Percentiles rank a stretch among this genome's conserved stretches.
These are phyloP conservation scores for Suhomyces wounanorum DNA, from an alignment of 1,139 yeast species.

Conservation along the genomic window DNA sequence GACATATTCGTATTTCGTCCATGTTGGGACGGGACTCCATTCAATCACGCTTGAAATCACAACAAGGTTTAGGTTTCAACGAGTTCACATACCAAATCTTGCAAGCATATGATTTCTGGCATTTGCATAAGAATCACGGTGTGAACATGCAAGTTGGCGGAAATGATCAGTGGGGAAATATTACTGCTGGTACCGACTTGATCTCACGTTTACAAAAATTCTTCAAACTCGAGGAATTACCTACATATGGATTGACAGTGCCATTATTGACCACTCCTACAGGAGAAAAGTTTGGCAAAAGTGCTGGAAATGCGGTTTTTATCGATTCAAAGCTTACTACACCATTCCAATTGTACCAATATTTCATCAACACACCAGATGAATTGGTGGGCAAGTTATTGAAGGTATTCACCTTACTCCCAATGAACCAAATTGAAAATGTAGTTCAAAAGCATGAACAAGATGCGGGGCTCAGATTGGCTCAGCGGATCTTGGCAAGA, in stretches of 20 bases:
- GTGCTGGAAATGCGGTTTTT: slow-evolving; percentile 96
- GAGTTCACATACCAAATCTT: slow-evolving; percentile 91
- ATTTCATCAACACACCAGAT: slow-evolving; percentile 79
- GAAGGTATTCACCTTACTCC: slow-evolving; percentile 77
- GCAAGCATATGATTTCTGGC: slow-evolving; percentile 94
- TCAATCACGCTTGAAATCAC: slow-evolving; percentile 66
- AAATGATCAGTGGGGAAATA: slow-evolving; percentile 98
- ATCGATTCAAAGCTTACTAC: slow-evolving; percentile 72
- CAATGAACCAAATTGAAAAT: slow-evolving; percentile 56
- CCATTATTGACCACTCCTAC: slow-evolving; percentile 86
- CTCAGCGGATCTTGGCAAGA: slow-evolving; percentile 75
- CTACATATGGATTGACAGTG: slow-evolving; percentile 77
- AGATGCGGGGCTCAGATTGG: slow-evolving; percentile 66
- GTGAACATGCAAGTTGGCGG: slow-evolving; percentile 92
- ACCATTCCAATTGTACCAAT: slow-evolving; percentile 84
- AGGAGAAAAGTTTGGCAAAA: slow-evolving; percentile 95
- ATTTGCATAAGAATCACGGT: slow-evolving; percentile 58
- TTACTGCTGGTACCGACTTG: slow-evolving; percentile 92
- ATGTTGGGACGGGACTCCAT: slow-evolving; percentile 92
- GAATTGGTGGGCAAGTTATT: slow-evolving; percentile 69
- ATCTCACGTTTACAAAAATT: slow-evolving; percentile 59
- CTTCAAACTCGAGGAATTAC: slow-evolving; percentile 16
- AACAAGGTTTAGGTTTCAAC: slow-evolving; percentile 83
- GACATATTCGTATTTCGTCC: slow-evolving; percentile 75
- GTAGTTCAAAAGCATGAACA: slow-evolving; percentile 53